Evolutionary conservation across 2,329 filamentous ascomycete genomes (phyloP).

Genomic region (Fusarium sp.): DNA sequence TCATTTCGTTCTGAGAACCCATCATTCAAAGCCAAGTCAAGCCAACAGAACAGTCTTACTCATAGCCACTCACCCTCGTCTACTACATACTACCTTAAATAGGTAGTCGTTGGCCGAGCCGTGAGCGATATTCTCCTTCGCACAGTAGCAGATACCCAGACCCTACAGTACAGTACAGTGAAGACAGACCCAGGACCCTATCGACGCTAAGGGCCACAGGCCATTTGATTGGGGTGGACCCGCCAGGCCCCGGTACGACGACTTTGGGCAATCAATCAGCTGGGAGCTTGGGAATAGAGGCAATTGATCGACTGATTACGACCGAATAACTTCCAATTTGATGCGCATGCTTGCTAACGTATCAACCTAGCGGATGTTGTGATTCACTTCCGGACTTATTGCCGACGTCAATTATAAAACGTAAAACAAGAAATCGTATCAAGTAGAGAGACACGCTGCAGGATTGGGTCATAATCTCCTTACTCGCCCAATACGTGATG

Average conservation of each 20-base stretch:
- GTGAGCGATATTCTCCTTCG: conserved; percentile 20
- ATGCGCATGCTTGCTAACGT: conserved; percentile 15
- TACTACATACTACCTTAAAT: too few species aligned
- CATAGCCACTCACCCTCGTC: background rate
- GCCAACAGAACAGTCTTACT: conserved; percentile 10
- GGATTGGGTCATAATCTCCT: conserved; percentile 17
- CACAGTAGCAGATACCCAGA: conserved; percentile 23
- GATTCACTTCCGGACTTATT: conserved; percentile 22
- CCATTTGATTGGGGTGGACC: conserved; percentile 26
- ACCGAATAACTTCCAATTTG: conserved; percentile 31
- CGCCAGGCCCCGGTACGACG: conserved; percentile 19
- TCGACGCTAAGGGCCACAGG: conserved; percentile 34
- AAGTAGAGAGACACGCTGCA: conserved; percentile 17
- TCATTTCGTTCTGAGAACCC: background rate
- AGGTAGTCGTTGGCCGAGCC: conserved; percentile 27
- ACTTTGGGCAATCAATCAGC: conserved; percentile 40
- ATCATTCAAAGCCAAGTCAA: conserved; percentile 2
- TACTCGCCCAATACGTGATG: conserved; percentile 9
- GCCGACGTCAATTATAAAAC: background rate
- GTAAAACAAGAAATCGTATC: conserved; percentile 28
- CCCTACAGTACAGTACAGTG: background rate
- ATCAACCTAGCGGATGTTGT: conserved; percentile 26
- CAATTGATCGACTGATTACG: conserved; percentile 43
- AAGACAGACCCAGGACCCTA: conserved; percentile 13
- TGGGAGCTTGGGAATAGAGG: conserved; percentile 23